phyloP scores from a whole-genome alignment of 495 filamentous ascomycete genomes.

The Penicillium malachiteum region DNA sequence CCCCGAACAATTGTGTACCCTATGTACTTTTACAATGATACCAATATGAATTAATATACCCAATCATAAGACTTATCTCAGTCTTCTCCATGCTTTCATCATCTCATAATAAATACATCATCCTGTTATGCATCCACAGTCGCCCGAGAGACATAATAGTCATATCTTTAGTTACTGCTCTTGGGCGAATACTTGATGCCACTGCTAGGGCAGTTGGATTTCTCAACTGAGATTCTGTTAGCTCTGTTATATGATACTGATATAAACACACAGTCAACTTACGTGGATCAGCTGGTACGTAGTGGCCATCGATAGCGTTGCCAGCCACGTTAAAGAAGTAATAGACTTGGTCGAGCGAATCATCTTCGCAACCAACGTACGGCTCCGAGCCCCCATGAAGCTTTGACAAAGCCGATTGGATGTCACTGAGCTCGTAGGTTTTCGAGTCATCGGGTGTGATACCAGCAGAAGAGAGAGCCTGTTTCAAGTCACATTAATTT shows the following conservation, averaged over 20 bases:
- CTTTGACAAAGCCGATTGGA: constrained; percentile 57
- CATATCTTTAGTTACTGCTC: constrained; percentile 9
- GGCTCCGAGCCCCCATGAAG: constrained; percentile 58
- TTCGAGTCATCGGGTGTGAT: constrained; percentile 60
- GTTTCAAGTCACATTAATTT: neutral
- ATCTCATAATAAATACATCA: neutral
- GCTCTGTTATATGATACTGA: neutral
- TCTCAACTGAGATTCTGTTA: constrained; percentile 36
- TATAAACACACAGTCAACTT: constrained; percentile 18
- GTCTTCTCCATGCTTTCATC: neutral
- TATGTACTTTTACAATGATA: neutral
- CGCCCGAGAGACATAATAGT: neutral
- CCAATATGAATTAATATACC: neutral
- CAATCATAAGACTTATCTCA: neutral
- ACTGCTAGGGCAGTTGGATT: constrained; percentile 52
- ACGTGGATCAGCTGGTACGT: constrained; percentile 56
- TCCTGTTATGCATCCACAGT: neutral
- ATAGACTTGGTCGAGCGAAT: constrained; percentile 65
- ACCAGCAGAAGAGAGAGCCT: constrained; percentile 59
- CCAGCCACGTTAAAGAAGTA: constrained; percentile 78
- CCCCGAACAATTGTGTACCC: neutral
- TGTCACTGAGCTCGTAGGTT: constrained; percentile 62
- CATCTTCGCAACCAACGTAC: constrained; percentile 59
- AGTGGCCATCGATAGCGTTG: constrained; percentile 66
- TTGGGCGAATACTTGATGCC: constrained; percentile 66